These are phyloP conservation scores for Primulina huaijiensis DNA, from an alignment of 257 asterid species.

Conservation along the genomic window DNA sequence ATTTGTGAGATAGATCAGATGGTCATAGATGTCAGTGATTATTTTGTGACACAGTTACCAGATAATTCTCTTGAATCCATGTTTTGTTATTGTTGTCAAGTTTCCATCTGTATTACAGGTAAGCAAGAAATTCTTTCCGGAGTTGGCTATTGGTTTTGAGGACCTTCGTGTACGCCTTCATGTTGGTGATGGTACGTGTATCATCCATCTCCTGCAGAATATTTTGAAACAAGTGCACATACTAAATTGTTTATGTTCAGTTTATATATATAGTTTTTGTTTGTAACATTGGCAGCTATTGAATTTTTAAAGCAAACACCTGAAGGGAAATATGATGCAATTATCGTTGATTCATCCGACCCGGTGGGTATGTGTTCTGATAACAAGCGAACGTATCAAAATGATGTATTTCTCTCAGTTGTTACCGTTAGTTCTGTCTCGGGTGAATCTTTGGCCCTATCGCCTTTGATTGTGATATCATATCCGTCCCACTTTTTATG, in stretches of 20 bases:
- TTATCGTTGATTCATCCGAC: conserved; percentile 95
- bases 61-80: background rate
- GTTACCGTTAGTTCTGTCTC: background rate
- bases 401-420: background rate
- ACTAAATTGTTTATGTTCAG: background rate
- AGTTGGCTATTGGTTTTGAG: conserved; percentile 89
- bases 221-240: background rate
- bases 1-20: conserved; percentile 94
- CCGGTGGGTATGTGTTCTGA: conserved; percentile 74
- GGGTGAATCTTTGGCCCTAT: background rate
- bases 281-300: conserved; percentile 52
- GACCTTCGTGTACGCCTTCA: conserved; percentile 95
- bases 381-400: background rate
- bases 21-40: conserved; percentile 86
- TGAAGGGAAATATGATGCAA: conserved; percentile 78
- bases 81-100: conserved; percentile 9
- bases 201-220: conserved; percentile 5
- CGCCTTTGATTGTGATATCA: background rate
- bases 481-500: background rate
- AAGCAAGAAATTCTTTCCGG: conserved; percentile 85
- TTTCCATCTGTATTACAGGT: conserved; percentile 49
- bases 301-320: conserved; percentile 69
- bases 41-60: conserved; percentile 14
- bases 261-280: background rate
- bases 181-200: conserved; percentile 81